Conservation (phyloP, 768 basidiomycete genomes). For the Suillus placidus region DNA sequence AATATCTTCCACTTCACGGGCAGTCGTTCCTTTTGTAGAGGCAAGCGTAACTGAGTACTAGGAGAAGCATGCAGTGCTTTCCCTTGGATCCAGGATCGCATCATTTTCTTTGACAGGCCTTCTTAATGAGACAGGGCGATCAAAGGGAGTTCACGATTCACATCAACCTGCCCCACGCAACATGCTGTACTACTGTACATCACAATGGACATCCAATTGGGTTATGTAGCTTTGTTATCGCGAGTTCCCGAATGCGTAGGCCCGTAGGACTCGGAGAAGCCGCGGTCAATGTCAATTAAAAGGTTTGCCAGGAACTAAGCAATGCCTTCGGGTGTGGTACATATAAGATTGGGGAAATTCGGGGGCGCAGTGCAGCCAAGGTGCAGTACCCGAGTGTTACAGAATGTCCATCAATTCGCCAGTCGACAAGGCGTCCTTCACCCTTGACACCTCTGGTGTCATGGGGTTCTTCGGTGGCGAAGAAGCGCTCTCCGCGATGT, state of each 20-base stretch:
- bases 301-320: background rate
- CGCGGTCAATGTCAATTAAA: background rate
- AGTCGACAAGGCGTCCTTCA: constrained; percentile 16
- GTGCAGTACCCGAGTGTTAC: background rate
- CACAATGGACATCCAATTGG: background rate
- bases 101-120: background rate
- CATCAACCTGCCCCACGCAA: background rate
- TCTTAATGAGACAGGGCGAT: no score
- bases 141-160: no score
- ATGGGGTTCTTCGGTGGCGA: constrained; percentile 42
- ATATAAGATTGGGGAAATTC: background rate
- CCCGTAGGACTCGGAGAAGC: background rate
- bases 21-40: background rate
- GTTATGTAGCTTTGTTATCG: background rate
- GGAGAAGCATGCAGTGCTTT: no score
- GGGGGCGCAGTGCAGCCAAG: background rate
- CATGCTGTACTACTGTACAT: background rate
- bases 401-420: constrained; percentile 10
- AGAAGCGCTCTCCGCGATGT: constrained; percentile 41
- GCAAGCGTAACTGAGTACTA: background rate
- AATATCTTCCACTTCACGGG: no score
- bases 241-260: background rate
- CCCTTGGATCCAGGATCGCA: background rate
- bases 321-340: background rate
- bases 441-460: constrained; percentile 34